Conservation (phyloP, 208 protist species). For the Endotrypanum monterogeii region DNA sequence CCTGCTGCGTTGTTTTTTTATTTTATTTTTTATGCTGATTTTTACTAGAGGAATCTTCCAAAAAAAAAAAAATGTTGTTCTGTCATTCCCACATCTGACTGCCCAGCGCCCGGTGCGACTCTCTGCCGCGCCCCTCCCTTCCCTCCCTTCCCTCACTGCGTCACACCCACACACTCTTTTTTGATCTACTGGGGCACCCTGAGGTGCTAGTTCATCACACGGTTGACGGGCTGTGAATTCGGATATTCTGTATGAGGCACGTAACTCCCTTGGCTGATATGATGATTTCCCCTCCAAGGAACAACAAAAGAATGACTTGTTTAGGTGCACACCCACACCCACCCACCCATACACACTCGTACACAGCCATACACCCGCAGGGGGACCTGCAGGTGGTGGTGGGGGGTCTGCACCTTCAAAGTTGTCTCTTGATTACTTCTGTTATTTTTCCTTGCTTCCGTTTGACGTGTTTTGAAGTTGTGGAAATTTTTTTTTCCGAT, state of each 20-base stretch:
- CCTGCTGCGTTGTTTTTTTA: not conserved
- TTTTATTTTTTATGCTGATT: not conserved
- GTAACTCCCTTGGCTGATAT: not conserved
- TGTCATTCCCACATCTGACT: too few species aligned
- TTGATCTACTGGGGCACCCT: not conserved
- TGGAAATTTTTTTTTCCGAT: not conserved
- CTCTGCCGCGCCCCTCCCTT: not conserved
- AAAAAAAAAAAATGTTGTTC: not conserved
- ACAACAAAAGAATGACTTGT: too few species aligned
- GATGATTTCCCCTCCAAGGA: not conserved
- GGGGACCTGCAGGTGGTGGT: not conserved
- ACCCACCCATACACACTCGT: too few species aligned
- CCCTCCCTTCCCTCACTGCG: not conserved
- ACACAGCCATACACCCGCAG: not conserved
- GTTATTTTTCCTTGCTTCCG: not conserved
- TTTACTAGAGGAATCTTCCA: not conserved
- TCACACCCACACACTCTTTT: too few species aligned
- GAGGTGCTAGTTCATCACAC: not conserved
- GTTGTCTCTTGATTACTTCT: not conserved
- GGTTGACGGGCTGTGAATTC: not conserved
- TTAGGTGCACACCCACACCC: too few species aligned
- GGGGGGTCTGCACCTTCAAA: not conserved
- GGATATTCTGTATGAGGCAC: not conserved
- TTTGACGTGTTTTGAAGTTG: not conserved
- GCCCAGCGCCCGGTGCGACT: not conserved